phyloP scores from a whole-genome alignment of 768 basidiomycete genomes.

The Tulasnella sp. region DNA sequence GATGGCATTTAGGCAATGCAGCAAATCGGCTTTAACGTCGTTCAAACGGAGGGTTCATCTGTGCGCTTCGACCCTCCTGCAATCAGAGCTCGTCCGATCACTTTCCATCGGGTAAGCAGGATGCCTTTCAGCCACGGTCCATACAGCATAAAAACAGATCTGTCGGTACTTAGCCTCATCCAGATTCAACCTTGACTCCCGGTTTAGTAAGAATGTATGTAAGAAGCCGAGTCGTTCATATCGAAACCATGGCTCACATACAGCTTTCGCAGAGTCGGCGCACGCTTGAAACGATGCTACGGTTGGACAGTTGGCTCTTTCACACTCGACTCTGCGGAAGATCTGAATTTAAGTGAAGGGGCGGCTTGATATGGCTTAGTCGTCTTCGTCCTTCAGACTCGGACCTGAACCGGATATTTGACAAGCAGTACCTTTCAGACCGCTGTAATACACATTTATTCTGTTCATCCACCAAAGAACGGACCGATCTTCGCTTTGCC shows the following conservation, averaged over 20 bases:
- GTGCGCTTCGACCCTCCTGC: constrained; percentile 7
- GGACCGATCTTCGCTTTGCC: too few relatives aligned
- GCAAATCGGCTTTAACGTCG: not conserved
- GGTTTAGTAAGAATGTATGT: not conserved
- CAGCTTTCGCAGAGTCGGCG: not conserved
- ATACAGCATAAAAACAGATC: not conserved
- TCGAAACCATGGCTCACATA: not conserved
- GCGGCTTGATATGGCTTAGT: not conserved
- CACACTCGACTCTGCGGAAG: not conserved
- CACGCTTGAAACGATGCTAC: constrained; percentile 1
- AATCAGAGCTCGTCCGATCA: not conserved
- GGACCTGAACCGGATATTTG: too few relatives aligned
- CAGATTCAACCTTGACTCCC: not conserved
- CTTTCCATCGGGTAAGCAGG: not conserved
- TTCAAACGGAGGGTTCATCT: constrained; percentile 6
- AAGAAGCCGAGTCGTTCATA: not conserved
- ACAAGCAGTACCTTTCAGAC: too few relatives aligned
- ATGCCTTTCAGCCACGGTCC: not conserved
- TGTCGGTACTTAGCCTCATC: not conserved
- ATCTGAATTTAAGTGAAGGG: not conserved
- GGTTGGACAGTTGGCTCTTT: not conserved
- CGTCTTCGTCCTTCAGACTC: not conserved
- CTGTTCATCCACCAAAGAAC: too few relatives aligned
- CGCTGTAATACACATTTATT: too few relatives aligned
- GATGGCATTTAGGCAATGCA: not conserved